Evolutionary conservation across 2,329 filamentous ascomycete species (phyloP), one percentile per base, ranked within the genome.

Genomic region (Fusarium sp.): DNA sequence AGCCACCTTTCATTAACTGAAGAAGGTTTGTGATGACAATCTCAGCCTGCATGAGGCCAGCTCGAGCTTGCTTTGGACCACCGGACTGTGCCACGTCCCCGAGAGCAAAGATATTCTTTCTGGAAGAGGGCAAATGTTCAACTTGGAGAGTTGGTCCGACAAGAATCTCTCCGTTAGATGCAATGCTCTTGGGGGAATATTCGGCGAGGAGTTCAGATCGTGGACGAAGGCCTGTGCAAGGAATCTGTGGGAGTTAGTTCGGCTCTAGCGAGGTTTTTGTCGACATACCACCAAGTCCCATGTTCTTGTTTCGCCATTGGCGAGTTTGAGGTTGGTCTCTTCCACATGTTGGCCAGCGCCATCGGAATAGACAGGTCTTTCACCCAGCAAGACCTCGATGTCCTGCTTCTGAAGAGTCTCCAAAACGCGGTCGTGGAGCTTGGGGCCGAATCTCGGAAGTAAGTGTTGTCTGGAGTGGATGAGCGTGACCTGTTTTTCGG

Each of bases 241-340:
- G 70, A 8, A 73, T 71, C 70, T 4, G n/a, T n/a, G n/a, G n/a
- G n/a, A n/a, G n/a, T n/a, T n/a, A n/a, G n/a, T n/a, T n/a, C n/a
- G n/a, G n/a, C n/a, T n/a, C n/a, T n/a, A n/a, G n/a, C n/a, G n/a
- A n/a, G n/a, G n/a, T n/a, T n/a, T n/a, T n/a, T n/a, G n/a, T n/a
- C n/a, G n/a, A 44, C 62, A 0, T 59, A 72, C 66, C 18, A 72
- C 51, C 15, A 72, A 13, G 5, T 72, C 67, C 25, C 58, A 72
- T 0, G 43, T 30, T 1, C 48, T 40, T 1, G 3, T 44, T 4
- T 58, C 51, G 0, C 69, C 63, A 2, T 18, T 49, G 0, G 64
- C 22, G 12, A 71, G 47, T 1, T 13, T 15, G 0, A 71, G 45
- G 0, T 2, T 41, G 1, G 56, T 70, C 8, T 69, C 40, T 11